Percentiles rank a stretch among this genome's conserved stretches.
These are phyloP conservation scores for Calonectria henricotiae DNA, from an alignment of 2,329 filamentous ascomycete genomes.

Conservation along the genomic window DNA sequence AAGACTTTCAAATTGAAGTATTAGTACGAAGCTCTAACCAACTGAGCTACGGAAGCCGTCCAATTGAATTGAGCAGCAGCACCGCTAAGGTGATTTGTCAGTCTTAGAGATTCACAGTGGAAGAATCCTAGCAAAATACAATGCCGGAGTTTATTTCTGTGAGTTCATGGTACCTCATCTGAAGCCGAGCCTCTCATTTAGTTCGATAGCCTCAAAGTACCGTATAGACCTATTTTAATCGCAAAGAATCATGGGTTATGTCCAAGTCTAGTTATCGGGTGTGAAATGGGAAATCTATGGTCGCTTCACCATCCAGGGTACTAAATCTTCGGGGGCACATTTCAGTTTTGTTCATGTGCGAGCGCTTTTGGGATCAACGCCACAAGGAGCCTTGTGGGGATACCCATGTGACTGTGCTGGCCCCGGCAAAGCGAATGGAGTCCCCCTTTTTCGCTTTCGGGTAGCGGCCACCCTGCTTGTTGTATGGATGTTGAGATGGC, in stretches of 20 bases:
- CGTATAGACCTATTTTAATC: too few species aligned
- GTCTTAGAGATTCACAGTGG: background rate
- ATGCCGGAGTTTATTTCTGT: too few species aligned
- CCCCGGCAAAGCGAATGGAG: background rate
- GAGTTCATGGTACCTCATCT: too few species aligned
- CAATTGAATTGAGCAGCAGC: background rate
- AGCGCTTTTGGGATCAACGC: background rate
- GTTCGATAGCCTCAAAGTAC: too few species aligned
- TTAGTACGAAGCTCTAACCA: constrained; percentile 26
- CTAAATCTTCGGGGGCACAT: background rate
- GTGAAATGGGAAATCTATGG: too few species aligned
- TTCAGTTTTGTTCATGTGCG: background rate
- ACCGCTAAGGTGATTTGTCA: background rate
- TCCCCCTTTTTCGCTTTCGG: background rate
- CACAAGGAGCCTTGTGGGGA: background rate
- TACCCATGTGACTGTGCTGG: background rate
- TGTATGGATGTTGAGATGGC: background rate
- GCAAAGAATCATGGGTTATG: too few species aligned
- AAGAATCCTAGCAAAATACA: too few species aligned
- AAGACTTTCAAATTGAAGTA: constrained; percentile 18
- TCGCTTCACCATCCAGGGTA: too few species aligned
- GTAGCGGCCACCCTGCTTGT: background rate
- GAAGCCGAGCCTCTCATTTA: too few species aligned
- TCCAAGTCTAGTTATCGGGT: too few species aligned
- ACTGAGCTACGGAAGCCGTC: constrained; percentile 25